Conservation (phyloP, 106 monocot species). For the Cymbidium sinense region DNA sequence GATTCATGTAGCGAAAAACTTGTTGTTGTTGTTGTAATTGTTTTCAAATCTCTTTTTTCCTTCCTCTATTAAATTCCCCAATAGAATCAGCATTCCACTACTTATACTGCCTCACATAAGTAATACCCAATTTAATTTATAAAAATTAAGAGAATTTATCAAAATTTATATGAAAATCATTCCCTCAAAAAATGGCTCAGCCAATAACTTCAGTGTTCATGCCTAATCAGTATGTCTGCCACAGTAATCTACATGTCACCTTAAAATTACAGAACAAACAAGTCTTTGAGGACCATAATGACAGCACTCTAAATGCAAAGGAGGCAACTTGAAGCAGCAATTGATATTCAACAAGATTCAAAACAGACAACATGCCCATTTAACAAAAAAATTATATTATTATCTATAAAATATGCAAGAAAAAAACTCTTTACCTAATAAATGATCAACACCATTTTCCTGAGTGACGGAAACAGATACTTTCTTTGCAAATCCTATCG, state of each 20-base stretch:
- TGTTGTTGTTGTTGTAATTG: too few relatives aligned
- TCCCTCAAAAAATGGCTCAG: not conserved
- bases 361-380: not conserved
- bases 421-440: conserved; percentile 18
- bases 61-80: not conserved
- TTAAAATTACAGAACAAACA: too few relatives aligned
- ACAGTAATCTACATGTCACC: too few relatives aligned
- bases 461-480: not conserved
- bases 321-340: not conserved
- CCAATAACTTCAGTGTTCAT: not conserved
- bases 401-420: not conserved
- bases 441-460: conserved; percentile 3
- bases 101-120: not conserved
- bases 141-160: not conserved
- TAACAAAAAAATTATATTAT: not conserved
- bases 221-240: not conserved
- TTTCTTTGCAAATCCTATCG: not conserved
- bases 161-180: not conserved
- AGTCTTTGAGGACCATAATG: not conserved
- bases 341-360: not conserved
- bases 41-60: not conserved
- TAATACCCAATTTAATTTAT: not conserved
- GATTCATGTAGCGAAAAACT: too few relatives aligned
- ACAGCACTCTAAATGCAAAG: not conserved
- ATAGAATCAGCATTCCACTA: not conserved